These are phyloP conservation scores for Aegilops tauschii DNA, from an alignment of 176 grass and related monocot genomes.

Conservation along the genomic window DNA sequence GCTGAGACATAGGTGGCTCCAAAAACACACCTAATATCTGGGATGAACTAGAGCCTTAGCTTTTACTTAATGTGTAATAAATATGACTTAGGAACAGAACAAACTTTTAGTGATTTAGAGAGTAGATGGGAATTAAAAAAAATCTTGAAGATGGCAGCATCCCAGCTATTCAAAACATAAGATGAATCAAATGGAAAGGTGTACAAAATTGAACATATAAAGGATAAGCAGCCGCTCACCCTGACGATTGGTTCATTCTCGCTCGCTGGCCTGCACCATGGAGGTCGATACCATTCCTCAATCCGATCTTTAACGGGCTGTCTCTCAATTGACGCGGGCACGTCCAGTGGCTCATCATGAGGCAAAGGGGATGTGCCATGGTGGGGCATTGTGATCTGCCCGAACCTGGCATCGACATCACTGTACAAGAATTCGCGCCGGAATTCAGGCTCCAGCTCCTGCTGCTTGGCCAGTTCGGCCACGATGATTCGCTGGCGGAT, in stretches of 20 bases:
- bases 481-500: slow-evolving; percentile 15
- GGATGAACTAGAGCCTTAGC: neutral
- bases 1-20: neutral
- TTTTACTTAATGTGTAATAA: neutral
- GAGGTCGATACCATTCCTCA: slow-evolving; percentile 26
- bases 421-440: neutral
- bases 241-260: neutral
- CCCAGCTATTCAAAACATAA: neutral
- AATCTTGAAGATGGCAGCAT: neutral
- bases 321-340: neutral
- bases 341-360: neutral
- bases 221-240: neutral
- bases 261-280: neutral
- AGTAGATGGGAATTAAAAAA: neutral
- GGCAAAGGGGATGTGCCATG: neutral
- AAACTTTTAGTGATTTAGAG: neutral
- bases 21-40: neutral
- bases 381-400: neutral
- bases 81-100: neutral
- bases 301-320: slow-evolving; percentile 11
- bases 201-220: neutral
- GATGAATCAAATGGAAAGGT: neutral
- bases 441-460: neutral
- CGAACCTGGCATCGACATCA: neutral
- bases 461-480: neutral